Evolutionary conservation across 2,329 filamentous ascomycete species (phyloP).

Genomic region (Colletotrichum karsti): DNA sequence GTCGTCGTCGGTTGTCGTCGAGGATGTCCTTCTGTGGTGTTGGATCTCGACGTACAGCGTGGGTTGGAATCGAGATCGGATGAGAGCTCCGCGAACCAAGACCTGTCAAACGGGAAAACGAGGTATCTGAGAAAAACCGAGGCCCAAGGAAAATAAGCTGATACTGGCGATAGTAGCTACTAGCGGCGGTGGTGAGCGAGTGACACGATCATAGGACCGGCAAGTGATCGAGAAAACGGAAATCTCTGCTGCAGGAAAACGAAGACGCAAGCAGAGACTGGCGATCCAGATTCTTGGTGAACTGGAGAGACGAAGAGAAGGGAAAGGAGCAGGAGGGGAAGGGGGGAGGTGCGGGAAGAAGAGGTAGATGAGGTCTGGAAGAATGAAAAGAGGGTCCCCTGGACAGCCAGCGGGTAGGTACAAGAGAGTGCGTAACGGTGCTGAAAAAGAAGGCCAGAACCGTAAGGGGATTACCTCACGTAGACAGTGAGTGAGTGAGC

Average conservation of each 20-base stretch:
- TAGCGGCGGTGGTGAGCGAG: conserved; percentile 24
- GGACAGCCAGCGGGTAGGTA: conserved; percentile 2
- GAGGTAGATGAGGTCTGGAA: conserved; percentile 26
- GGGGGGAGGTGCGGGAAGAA: conserved; percentile 17
- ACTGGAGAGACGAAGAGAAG: conserved; percentile 11
- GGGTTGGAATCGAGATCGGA: not conserved
- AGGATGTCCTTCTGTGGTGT: not conserved
- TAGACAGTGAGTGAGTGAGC: no score
- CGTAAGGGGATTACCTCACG: not conserved
- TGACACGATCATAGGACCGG: conserved; percentile 31
- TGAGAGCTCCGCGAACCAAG: not conserved
- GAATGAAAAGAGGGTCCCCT: conserved; percentile 15
- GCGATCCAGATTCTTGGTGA: conserved; percentile 27
- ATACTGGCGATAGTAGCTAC: conserved; percentile 16
- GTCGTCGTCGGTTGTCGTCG: conserved; percentile 2
- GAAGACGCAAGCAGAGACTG: conserved; percentile 18
- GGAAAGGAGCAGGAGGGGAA: conserved; percentile 15
- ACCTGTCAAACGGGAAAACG: not conserved
- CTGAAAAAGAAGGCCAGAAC: not conserved
- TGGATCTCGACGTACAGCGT: not conserved
- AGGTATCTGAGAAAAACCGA: not conserved
- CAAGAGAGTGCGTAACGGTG: not conserved
- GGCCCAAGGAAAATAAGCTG: not conserved
- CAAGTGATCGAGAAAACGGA: conserved; percentile 25
- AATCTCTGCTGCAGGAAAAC: conserved; percentile 20